Evolutionary conservation across 106 monocot species (phyloP).

Genomic region (Acorus calamus): DNA sequence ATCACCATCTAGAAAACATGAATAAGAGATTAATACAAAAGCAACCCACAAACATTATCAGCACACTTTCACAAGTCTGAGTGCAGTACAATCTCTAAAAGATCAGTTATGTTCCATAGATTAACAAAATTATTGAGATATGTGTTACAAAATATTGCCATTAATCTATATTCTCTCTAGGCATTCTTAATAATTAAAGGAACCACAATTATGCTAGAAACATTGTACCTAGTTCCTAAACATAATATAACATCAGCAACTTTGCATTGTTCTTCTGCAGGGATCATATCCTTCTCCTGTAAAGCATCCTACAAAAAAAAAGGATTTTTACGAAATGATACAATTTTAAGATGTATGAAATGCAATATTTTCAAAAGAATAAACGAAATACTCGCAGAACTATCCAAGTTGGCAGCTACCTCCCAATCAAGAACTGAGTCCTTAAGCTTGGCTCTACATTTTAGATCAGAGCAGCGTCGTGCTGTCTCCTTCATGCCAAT

Average conservation of each 20-base stretch:
- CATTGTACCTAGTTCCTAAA: constrained; percentile 83
- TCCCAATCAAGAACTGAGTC: constrained; percentile 99
- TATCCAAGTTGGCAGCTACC: constrained; percentile 21
- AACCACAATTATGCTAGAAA: too few relatives aligned
- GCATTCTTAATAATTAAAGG: too few relatives aligned
- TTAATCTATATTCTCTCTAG: too few relatives aligned
- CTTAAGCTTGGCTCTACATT: constrained; percentile 66
- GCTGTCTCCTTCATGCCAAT: constrained; percentile 94
- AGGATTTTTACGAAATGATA: too few relatives aligned
- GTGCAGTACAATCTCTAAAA: neutral
- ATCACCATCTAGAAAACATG: too few relatives aligned
- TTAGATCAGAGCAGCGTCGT: constrained; percentile 66
- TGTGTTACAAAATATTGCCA: too few relatives aligned
- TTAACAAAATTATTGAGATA: too few relatives aligned
- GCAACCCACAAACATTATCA: neutral
- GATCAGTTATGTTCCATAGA: too few relatives aligned
- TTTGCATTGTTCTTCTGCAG: constrained; percentile 82
- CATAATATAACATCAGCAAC: constrained; percentile 81
- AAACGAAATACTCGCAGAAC: too few relatives aligned
- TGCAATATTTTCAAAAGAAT: too few relatives aligned
- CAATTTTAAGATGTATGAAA: too few relatives aligned
- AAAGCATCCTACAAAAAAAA: constrained; percentile 76
- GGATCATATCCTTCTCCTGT: constrained; percentile 79
- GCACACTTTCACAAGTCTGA: neutral
- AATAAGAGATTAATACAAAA: neutral